phyloP scores from a whole-genome alignment of 1,284 basidiomycete genomes.

The Trametes versicolor region DNA sequence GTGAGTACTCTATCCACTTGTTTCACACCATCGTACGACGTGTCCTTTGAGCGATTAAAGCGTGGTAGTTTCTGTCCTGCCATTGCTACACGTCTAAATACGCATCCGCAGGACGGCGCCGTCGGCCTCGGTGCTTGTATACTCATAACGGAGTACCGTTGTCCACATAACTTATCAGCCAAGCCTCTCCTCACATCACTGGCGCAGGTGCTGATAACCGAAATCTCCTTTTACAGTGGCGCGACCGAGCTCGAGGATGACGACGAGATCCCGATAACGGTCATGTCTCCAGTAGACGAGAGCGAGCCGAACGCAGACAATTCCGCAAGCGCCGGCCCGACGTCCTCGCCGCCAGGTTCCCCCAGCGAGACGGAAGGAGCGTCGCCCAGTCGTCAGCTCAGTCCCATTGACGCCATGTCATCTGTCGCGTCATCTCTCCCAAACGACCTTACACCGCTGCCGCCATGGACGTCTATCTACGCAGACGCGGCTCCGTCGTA shows the following conservation, averaged over 20 bases:
- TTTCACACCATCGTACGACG: too few species aligned
- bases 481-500: slow-evolving; percentile 31
- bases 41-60: too few species aligned
- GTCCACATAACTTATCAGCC: background rate
- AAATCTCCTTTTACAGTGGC: slow-evolving; percentile 20
- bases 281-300: slow-evolving; percentile 32
- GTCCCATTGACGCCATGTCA: slow-evolving; percentile 8
- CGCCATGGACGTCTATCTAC: slow-evolving; percentile 9
- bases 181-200: background rate
- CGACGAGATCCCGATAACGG: slow-evolving; percentile 30
- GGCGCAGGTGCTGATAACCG: background rate
- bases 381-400: slow-evolving; percentile 12
- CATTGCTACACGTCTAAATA: too few species aligned
- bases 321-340: slow-evolving; percentile 1
- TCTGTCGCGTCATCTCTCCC: slow-evolving; percentile 21
- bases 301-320: slow-evolving; percentile 15
- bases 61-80: too few species aligned
- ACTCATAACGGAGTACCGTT: background rate
- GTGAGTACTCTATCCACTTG: slow-evolving; percentile 44
- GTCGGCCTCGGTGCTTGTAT: too few species aligned
- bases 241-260: slow-evolving; percentile 32
- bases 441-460: background rate
- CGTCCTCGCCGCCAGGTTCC: slow-evolving; percentile 14
- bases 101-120: too few species aligned
- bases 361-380: slow-evolving; percentile 5